Conservation (phyloP, 805 yeast species). For the Kluyveromyces dobzhanskii region DNA sequence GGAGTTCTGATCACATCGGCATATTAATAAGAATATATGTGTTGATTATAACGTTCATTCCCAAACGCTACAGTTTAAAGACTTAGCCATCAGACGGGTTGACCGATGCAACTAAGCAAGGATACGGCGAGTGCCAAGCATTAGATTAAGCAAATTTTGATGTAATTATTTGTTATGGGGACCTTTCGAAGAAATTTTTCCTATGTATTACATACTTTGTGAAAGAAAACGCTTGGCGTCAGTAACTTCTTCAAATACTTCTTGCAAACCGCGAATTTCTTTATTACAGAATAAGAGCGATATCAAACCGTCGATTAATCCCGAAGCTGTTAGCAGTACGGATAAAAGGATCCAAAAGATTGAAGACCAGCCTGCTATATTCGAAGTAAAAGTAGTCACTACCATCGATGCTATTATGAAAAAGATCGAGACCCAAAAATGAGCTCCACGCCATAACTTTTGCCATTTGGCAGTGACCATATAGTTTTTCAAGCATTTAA, state of each 20-base stretch:
- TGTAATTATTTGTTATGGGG: not conserved
- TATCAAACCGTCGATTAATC: conserved; percentile 66
- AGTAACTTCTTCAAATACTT: conserved; percentile 63
- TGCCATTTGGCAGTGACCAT: conserved; percentile 50
- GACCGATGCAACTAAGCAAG: too few species aligned
- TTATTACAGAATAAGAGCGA: conserved; percentile 70
- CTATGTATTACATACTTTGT: conserved; percentile 1
- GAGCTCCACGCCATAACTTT: conserved; percentile 52
- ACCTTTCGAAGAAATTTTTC: too few species aligned
- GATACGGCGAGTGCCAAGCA: too few species aligned
- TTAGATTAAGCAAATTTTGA: too few species aligned
- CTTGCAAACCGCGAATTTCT: conserved; percentile 71
- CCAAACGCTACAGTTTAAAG: too few species aligned
- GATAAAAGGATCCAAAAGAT: conserved; percentile 56
- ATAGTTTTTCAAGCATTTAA: conserved; percentile 39
- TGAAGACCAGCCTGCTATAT: conserved; percentile 49
- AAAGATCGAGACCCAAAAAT: conserved; percentile 50
- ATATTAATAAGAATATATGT: too few species aligned
- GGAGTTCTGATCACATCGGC: too few species aligned
- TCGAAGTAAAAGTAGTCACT: conserved; percentile 51
- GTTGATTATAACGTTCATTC: too few species aligned
- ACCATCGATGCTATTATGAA: conserved; percentile 46
- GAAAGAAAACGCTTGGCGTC: conserved; percentile 19
- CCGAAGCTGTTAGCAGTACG: conserved; percentile 51
- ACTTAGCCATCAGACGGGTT: too few species aligned